These are phyloP conservation scores for Oryza longistaminata DNA, from an alignment of 176 grass and related monocot species.

Conservation along the genomic window DNA sequence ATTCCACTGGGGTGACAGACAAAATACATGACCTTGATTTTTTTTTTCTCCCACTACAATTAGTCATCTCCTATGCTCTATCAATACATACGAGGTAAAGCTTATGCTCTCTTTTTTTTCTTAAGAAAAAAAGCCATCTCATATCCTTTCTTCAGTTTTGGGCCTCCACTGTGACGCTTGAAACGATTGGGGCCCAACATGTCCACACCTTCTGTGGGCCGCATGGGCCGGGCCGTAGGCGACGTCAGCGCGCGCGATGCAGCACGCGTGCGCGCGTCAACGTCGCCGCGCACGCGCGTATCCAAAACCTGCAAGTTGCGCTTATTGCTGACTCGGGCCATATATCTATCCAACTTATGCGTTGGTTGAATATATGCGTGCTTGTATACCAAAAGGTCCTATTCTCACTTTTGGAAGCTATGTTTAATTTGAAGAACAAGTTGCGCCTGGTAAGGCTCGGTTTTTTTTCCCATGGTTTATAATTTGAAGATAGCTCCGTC, in stretches of 20 bases:
- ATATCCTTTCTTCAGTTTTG: not conserved
- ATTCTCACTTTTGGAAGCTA: not conserved
- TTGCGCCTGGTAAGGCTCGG: no score
- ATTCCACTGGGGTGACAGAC: no score
- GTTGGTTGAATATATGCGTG: not conserved
- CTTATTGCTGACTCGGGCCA: not conserved
- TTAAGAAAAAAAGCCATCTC: no score
- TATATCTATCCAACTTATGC: not conserved
- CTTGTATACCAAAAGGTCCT: not conserved
- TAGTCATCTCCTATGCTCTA: no score
- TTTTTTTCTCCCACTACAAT: no score
- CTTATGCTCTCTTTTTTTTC: no score
- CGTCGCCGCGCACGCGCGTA: not conserved
- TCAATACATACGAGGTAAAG: no score
- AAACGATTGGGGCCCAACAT: not conserved
- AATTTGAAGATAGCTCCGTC: no score
- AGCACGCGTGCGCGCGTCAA: not conserved
- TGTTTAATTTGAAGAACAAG: not conserved
- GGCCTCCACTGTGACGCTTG: not conserved
- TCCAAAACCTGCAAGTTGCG: not conserved
- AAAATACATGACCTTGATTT: no score
- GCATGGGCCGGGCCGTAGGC: not conserved
- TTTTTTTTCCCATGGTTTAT: no score
- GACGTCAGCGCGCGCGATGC: not conserved
- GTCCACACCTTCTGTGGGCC: not conserved